phyloP scores from a whole-genome alignment of 1,284 basidiomycete species.

The Leccinum griseonigrum region DNA sequence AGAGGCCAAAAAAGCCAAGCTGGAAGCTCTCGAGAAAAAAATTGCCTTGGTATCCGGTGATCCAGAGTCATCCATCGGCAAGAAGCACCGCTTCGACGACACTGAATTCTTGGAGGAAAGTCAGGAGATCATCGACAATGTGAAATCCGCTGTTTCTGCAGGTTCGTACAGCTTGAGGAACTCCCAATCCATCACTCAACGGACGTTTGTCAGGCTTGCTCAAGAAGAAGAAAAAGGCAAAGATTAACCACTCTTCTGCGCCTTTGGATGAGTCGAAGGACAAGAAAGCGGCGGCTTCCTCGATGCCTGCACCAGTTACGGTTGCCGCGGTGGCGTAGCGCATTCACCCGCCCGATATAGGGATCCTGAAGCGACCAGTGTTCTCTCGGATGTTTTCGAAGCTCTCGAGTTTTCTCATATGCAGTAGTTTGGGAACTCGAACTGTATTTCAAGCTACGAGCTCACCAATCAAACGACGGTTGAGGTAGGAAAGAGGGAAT shows the following conservation, averaged over 20 bases:
- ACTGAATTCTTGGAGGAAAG: conserved; percentile 91
- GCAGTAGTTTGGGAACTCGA: too few relatives aligned
- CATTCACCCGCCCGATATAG: neutral
- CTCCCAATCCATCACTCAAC: conserved; percentile 9
- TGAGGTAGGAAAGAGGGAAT: neutral
- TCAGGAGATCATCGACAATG: conserved; percentile 88
- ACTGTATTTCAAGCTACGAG: too few relatives aligned
- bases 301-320: conserved; percentile 6
- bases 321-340: conserved; percentile 22
- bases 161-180: conserved; percentile 42
- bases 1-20: conserved; percentile 80
- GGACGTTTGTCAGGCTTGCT: conserved; percentile 49
- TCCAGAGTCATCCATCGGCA: conserved; percentile 58
- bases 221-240: conserved; percentile 87
- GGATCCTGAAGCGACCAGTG: neutral
- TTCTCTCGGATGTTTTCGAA: neutral
- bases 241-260: conserved; percentile 37
- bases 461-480: neutral
- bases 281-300: conserved; percentile 3
- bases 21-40: conserved; percentile 81
- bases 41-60: conserved; percentile 60
- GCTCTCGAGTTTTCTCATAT: too few relatives aligned
- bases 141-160: conserved; percentile 85
- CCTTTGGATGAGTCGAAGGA: conserved; percentile 14
- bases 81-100: conserved; percentile 91